Evolutionary conservation across 2,329 filamentous ascomycete species (phyloP).

Genomic region (Phialophora verrucosa): DNA sequence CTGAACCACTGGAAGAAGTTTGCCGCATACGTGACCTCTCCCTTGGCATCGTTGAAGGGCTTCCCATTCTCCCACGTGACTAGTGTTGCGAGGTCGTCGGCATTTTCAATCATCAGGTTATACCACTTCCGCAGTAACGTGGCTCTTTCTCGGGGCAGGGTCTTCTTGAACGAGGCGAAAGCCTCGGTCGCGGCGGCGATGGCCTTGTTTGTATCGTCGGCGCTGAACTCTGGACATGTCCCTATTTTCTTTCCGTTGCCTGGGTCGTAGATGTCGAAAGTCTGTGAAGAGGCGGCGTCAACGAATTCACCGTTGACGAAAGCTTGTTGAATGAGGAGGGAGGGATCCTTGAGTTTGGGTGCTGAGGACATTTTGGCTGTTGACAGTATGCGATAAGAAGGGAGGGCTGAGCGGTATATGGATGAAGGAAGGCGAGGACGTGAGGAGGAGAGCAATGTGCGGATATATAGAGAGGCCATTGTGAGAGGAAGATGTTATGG

Average conservation of each 20-base stretch:
- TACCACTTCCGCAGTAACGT: conserved; percentile 71
- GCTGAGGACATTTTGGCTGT: conserved; percentile 39
- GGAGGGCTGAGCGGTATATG: conserved; percentile 14
- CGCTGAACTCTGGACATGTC: conserved; percentile 79
- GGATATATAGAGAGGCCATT: conserved; percentile 34
- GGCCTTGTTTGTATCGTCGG: conserved; percentile 76
- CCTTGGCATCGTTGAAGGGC: conserved; percentile 64
- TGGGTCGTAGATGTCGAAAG: conserved; percentile 88
- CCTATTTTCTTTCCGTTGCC: conserved; percentile 81
- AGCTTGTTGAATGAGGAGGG: conserved; percentile 80
- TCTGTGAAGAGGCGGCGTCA: conserved; percentile 81
- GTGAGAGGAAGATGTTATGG: not conserved
- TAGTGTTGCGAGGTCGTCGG: conserved; percentile 68
- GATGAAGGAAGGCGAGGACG: conserved; percentile 28
- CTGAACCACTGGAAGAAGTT: conserved; percentile 69
- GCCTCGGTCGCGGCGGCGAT: conserved; percentile 83
- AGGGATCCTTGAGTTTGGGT: conserved; percentile 71
- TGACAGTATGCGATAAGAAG: conserved; percentile 33
- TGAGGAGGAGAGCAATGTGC: conserved; percentile 28
- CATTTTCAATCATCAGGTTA: conserved; percentile 68
- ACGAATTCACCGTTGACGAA: conserved; percentile 96
- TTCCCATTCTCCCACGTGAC: conserved; percentile 76
- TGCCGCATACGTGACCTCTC: conserved; percentile 64
- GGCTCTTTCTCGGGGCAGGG: conserved; percentile 65
- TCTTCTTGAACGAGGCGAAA: conserved; percentile 65